Base-by-base conservation (phyloP, 1,139 yeast species). In the Groenewaldozyma sp. region DNA sequence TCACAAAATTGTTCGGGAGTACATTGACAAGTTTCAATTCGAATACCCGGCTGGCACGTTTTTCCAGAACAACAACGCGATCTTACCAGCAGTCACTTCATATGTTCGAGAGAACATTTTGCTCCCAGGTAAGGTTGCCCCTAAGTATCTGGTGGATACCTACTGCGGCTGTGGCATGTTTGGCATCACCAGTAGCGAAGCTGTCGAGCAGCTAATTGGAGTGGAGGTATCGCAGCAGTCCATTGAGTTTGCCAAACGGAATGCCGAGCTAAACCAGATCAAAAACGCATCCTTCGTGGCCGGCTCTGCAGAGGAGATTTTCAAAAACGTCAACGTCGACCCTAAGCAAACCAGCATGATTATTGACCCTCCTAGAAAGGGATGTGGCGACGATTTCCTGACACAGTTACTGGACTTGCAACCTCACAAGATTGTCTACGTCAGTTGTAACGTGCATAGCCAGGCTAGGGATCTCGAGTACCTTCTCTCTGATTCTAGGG, bases 141-240 rank as follows among this genome's bases (percentile, higher is more conserved):
- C 74, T 11, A 70, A 61, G 47, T 87, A 79, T 58, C 67, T 91
- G 40, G 95, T 91, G 21, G 98, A 91, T 60, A 95, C 98, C 0
- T 91, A 91, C 64, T 91, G 98, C 68, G 98, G 98, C 2, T 84
- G 95, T 2, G 98, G 98, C 0, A 66, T 91, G 37, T 91, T 91
- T 60, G 82, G 94, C 44, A 80, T 91, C 41, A 78, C 95, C 5
- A 82, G 95, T 53, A 79, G 94, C 19, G 64, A 73, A 18, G 79
- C 82, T 32, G 94, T 87, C 11, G 79, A 82, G 34, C 73, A 73
- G 49, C 95, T 87, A 2, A 75, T 86, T 48, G 98, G 98, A 24
- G 98, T 91, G 20, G 98, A 91, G 60, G 88, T 91, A 9, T 79
- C 94, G 38, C 91, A 91, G 20, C 95, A 87, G 51, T 81, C 94